Evolutionary conservation across 2,329 filamentous ascomycete species (phyloP).

Genomic region (Verticillium albo-atrum): DNA sequence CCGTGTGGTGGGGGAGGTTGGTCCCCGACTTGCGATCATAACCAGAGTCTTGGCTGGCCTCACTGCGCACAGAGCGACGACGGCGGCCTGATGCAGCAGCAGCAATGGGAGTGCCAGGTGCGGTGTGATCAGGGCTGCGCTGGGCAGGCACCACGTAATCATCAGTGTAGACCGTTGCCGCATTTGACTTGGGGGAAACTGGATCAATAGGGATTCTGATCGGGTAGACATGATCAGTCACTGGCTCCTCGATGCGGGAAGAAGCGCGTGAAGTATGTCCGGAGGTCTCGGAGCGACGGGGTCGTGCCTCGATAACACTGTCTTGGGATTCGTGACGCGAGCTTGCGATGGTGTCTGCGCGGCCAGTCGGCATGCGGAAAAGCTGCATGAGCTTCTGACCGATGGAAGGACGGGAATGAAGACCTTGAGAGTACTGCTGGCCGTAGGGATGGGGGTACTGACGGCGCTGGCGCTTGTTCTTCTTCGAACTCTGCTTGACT

Average conservation of each 20-base stretch:
- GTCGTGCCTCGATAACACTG: background rate
- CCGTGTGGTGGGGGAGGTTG: background rate
- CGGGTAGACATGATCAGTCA: background rate
- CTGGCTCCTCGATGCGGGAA: background rate
- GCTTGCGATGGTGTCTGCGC: background rate
- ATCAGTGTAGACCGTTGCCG: conserved; percentile 1
- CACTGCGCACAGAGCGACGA: background rate
- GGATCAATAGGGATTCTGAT: background rate
- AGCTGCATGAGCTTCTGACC: background rate
- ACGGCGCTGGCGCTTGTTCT: background rate
- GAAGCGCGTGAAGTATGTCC: background rate
- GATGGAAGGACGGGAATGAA: background rate
- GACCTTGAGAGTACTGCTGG: background rate
- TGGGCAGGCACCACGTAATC: background rate
- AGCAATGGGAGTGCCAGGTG: background rate
- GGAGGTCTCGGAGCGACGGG: background rate
- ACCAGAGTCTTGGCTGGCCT: background rate
- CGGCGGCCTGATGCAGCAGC: background rate
- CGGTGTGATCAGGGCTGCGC: background rate
- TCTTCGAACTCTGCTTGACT: background rate
- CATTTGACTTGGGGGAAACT: background rate
- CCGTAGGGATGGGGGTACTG: background rate
- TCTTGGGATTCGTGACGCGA: background rate
- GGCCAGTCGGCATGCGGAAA: background rate
- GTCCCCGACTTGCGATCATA: background rate